phyloP scores from a whole-genome alignment of 495 filamentous ascomycete species.

The Lentithecium fluviatile region DNA sequence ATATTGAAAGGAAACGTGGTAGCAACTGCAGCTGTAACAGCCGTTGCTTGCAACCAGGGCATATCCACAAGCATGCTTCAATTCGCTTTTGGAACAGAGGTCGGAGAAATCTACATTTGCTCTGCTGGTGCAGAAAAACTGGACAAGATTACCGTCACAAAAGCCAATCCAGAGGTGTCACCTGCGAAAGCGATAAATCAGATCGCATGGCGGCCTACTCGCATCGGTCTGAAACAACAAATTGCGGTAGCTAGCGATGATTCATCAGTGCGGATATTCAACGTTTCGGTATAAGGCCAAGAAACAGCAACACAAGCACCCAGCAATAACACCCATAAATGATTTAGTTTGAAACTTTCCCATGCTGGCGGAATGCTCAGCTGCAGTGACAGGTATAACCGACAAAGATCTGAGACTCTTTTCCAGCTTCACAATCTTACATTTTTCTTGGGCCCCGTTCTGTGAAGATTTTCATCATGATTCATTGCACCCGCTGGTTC shows the following conservation, averaged over 20 bases:
- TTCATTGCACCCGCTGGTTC: too few relatives aligned
- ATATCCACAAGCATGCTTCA: slow-evolving; percentile 47
- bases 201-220: slow-evolving; percentile 72
- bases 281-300: neutral
- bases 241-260: slow-evolving; percentile 84
- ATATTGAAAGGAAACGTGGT: slow-evolving; percentile 55
- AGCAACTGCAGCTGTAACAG: slow-evolving; percentile 65
- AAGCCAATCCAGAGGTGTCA: slow-evolving; percentile 35
- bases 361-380: too few relatives aligned
- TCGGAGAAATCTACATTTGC: slow-evolving; percentile 53
- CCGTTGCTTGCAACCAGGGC: slow-evolving; percentile 63
- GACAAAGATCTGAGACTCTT: too few relatives aligned
- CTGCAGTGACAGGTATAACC: too few relatives aligned
- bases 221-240: slow-evolving; percentile 42
- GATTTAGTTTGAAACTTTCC: too few relatives aligned
- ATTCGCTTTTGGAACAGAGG: slow-evolving; percentile 68
- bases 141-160: slow-evolving; percentile 47
- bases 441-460: too few relatives aligned
- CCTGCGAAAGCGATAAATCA: slow-evolving; percentile 73
- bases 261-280: slow-evolving; percentile 67
- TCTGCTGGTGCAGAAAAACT: slow-evolving; percentile 42
- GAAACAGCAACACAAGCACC: too few relatives aligned
- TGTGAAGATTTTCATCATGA: too few relatives aligned
- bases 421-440: too few relatives aligned
- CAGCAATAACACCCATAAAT: too few relatives aligned